A percentile compares a stretch with the other conserved stretches of the same genome.
Evolutionary conservation across 805 yeast species (phyloP).

Genomic region (Blastobotrys americana): DNA sequence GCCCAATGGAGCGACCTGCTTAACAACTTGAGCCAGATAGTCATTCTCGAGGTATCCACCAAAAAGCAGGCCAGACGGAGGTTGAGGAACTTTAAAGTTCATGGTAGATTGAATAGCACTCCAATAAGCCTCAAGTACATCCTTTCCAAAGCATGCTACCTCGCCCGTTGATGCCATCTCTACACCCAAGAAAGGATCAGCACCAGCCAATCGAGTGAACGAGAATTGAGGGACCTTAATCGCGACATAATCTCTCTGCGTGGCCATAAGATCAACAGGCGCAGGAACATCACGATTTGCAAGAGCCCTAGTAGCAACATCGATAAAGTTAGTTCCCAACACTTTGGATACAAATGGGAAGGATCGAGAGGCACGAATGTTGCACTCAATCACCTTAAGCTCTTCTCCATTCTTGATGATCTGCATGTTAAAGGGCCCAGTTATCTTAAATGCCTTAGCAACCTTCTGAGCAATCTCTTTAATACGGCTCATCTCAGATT

Average conservation of each 20-base stretch:
- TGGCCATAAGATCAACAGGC: constrained; percentile 78
- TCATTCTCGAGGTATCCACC: constrained; percentile 86
- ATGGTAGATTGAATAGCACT: constrained; percentile 92
- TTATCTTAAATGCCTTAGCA: constrained; percentile 87
- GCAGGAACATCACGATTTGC: constrained; percentile 61
- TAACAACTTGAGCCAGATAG: constrained; percentile 66
- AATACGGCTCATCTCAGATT: constrained; percentile 59
- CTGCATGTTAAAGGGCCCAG: constrained; percentile 99
- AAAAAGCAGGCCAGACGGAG: constrained; percentile 81
- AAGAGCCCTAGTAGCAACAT: constrained; percentile 85
- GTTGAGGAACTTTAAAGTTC: constrained; percentile 92
- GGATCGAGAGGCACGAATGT: constrained; percentile 96
- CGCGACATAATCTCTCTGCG: constrained; percentile 75
- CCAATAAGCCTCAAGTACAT: constrained; percentile 91
- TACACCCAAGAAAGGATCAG: constrained; percentile 97
- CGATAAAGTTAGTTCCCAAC: constrained; percentile 88
- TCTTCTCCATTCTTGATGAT: constrained; percentile 65
- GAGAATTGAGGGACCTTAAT: constrained; percentile 98
- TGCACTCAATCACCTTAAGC: constrained; percentile 96
- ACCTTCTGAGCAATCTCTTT: constrained; percentile 89
- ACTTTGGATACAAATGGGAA: constrained; percentile 99
- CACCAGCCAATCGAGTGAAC: constrained; percentile 96
- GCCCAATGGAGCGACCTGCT: constrained; percentile 61
- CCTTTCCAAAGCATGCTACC: constrained; percentile 91
- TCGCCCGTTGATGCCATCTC: constrained; percentile 99